Percentiles rank a stretch among this genome's conserved stretches.
Conservation (phyloP, 2,329 filamentous ascomycete genomes). For the Akanthomyces muscarius region DNA sequence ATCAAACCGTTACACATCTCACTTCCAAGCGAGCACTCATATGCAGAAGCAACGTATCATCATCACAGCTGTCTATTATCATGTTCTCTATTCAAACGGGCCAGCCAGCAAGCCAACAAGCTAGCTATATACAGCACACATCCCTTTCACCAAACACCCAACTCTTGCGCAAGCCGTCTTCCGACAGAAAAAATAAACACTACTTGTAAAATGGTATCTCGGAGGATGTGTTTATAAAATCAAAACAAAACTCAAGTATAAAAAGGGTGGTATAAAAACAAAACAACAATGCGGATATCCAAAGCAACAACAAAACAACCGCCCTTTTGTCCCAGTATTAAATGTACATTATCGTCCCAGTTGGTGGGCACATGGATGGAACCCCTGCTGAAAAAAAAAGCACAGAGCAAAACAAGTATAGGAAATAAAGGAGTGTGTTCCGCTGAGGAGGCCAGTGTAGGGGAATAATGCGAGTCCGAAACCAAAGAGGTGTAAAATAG, state of each 20-base stretch:
- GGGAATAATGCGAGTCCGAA: not conserved
- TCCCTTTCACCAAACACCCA: too few relatives aligned
- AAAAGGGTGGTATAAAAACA: constrained; percentile 8
- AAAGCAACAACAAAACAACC: not conserved
- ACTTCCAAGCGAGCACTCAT: too few relatives aligned
- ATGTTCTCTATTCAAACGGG: too few relatives aligned
- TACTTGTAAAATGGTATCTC: too few relatives aligned
- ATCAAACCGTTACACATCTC: too few relatives aligned
- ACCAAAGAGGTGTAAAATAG: constrained; percentile 4
- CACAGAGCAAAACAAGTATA: not conserved
- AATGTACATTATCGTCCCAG: constrained; percentile 21
- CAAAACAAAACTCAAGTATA: not conserved
- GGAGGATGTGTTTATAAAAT: not conserved
- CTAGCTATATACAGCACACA: too few relatives aligned
- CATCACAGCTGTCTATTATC: too few relatives aligned
- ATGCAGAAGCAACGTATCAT: too few relatives aligned
- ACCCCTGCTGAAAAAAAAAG: not conserved
- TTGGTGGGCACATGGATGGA: constrained; percentile 3
- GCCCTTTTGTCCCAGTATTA: constrained; percentile 19
- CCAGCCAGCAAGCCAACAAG: too few relatives aligned
- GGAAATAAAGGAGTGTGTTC: not conserved
- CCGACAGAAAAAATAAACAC: too few relatives aligned
- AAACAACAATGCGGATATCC: not conserved
- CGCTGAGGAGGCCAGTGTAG: not conserved
- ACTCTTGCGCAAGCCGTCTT: too few relatives aligned